Conservation (phyloP, 495 filamentous ascomycete genomes). For the Friedmanniomyces simplex region DNA sequence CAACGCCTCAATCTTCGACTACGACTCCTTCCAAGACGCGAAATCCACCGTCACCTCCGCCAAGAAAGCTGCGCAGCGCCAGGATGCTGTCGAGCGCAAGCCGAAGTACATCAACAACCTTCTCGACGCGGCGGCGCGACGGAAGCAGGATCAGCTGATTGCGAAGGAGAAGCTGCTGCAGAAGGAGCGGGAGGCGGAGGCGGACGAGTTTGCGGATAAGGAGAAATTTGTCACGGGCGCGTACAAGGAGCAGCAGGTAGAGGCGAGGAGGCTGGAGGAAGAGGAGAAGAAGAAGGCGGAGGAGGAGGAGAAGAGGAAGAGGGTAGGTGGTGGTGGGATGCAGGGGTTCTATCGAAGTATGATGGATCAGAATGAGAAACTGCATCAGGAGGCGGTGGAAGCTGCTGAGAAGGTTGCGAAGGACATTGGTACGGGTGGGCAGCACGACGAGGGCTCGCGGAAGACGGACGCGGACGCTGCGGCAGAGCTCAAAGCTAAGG, state of each 20-base stretch:
- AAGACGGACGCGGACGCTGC: slow-evolving; percentile 65
- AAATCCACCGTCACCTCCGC: slow-evolving; percentile 25
- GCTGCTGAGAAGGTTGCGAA: slow-evolving; percentile 41
- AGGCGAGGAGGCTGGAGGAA: slow-evolving; percentile 64
- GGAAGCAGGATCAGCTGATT: slow-evolving; percentile 79
- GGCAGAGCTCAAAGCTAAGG: slow-evolving; percentile 59
- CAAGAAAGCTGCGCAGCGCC: slow-evolving; percentile 26
- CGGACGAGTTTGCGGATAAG: slow-evolving; percentile 88
- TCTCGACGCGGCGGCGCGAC: slow-evolving; percentile 67
- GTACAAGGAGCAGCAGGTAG: slow-evolving; percentile 87
- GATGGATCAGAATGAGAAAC: slow-evolving; percentile 63
- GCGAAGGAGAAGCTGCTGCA: slow-evolving; percentile 81
- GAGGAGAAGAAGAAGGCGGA: slow-evolving; percentile 66
- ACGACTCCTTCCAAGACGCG: slow-evolving; percentile 62
- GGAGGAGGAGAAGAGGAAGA: slow-evolving; percentile 51
- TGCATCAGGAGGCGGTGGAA: slow-evolving; percentile 59
- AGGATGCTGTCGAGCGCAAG: slow-evolving; percentile 41
- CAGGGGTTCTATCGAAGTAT: slow-evolving; percentile 76
- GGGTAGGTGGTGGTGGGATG: slow-evolving; percentile 61
- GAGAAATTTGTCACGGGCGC: slow-evolving; percentile 96
- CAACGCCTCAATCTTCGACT: slow-evolving; percentile 66
- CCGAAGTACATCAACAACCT: slow-evolving; percentile 80
- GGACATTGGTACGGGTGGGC: slow-evolving; percentile 11
- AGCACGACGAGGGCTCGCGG: slow-evolving; percentile 28
- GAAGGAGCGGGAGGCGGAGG: slow-evolving; percentile 82